These are phyloP conservation scores for Coemansia sp. DNA, from an alignment of 192 early-diverging fungal genomes.

Conservation along the genomic window DNA sequence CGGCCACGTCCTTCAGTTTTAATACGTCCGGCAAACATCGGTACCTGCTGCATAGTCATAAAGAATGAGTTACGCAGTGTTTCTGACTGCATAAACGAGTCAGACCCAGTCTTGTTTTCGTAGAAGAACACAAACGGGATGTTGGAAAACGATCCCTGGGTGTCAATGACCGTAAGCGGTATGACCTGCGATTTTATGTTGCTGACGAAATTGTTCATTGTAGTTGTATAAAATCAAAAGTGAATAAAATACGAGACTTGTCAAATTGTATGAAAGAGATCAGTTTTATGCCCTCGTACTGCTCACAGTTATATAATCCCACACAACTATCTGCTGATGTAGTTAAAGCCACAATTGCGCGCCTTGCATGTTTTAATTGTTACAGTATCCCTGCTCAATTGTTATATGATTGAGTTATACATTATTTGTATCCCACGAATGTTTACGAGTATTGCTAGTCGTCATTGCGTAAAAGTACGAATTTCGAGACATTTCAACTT, in stretches of 20 bases:
- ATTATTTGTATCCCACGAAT: too few species aligned
- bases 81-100: conserved; percentile 27
- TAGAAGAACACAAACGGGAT: conserved; percentile 49
- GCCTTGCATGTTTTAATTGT: too few species aligned
- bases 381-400: too few species aligned
- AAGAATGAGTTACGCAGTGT: conserved; percentile 34
- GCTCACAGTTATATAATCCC: too few species aligned
- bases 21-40: conserved; percentile 28
- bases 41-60: conserved; percentile 25
- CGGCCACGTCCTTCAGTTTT: conserved; percentile 17
- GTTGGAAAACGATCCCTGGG: conserved; percentile 45
- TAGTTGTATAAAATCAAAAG: background rate
- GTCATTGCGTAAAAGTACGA: too few species aligned
- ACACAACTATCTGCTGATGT: too few species aligned
- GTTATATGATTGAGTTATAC: too few species aligned
- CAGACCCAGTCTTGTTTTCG: conserved; percentile 19
- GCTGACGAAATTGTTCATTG: conserved; percentile 9
- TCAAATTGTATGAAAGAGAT: background rate
- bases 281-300: too few species aligned
- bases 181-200: conserved; percentile 31
- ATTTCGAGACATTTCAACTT: too few species aligned
- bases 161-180: conserved; percentile 35
- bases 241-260: background rate
- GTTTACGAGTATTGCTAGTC: too few species aligned
- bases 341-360: too few species aligned